Base-by-base conservation (phyloP, 2,329 filamentous ascomycete species). In the Botrytis porri region DNA sequence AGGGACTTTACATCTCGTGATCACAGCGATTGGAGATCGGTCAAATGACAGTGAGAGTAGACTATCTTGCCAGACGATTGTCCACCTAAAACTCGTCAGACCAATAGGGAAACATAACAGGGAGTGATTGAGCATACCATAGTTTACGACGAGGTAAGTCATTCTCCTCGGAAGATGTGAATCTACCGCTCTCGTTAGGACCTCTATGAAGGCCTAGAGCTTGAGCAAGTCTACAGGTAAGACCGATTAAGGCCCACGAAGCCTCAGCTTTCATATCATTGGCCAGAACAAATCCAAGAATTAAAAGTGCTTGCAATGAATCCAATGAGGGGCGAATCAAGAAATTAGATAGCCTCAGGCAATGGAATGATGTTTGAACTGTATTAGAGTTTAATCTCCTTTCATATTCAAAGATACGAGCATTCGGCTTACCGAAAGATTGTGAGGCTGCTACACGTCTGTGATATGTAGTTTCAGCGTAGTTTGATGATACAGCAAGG, bases 201-300 rank as follows among this genome's bases (percentile, higher is more conserved):
- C 77, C 78, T 69, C 78, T 76, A 77, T 91, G 89, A 18, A 91
- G 82, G 7, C 89, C 89, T 1, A 91, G 82, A 0, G 89, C 90
- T 78, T 91, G 88, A 0, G 89, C 89, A n/a, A 91, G 83, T 39
- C 89, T 85, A 74, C 88, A 90, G 0, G 89, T 90, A 62, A 91
- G 84, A 0, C 89, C 89, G 69, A 90, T 85, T 70, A 91, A 80
- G 0, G 89, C 89, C 89, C 89, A 91, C 0, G 89, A 90, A 0
- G 88, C 89, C 77, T 91, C 89, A 1, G 89, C 89, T 78, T 91
- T 91, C 89, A 91, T 91, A 74, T 91, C 89, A 76, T 91, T 91
- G 39, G 90, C 82, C 3, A 91, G 82, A 3, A 90, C 88, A 75
- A 91, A 90, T 43, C 88, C 86, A 6, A 88, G 88, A 61, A 91